Evolutionary conservation across 2,329 filamentous ascomycete species (phyloP).

Genomic region (Ascochyta fabae): DNA sequence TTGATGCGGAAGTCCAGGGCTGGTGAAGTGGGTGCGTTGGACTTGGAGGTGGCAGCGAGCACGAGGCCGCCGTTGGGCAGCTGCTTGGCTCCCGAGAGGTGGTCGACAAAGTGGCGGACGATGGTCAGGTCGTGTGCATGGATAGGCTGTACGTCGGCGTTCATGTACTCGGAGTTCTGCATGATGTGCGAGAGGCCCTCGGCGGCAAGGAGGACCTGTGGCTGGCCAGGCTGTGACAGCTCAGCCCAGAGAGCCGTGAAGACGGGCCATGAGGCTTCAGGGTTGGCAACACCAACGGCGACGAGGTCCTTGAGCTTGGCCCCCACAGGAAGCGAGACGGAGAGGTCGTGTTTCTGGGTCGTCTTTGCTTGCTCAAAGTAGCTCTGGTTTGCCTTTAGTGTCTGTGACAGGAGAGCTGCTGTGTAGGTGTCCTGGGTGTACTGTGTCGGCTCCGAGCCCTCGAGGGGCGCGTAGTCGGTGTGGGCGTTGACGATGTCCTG

Average conservation of each 20-base stretch:
- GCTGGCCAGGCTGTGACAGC: conserved; percentile 65
- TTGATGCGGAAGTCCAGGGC: conserved; percentile 73
- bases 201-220: conserved; percentile 74
- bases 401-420: conserved; percentile 74
- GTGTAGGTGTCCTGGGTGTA: conserved; percentile 84
- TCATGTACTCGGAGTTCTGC: conserved; percentile 76
- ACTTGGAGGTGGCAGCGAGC: conserved; percentile 74
- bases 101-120: conserved; percentile 74
- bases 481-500: conserved; percentile 81
- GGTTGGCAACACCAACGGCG: conserved; percentile 72
- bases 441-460: conserved; percentile 57
- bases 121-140: conserved; percentile 86
- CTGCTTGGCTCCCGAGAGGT: conserved; percentile 60
- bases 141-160: conserved; percentile 72
- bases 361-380: conserved; percentile 64
- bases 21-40: conserved; percentile 69
- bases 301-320: conserved; percentile 72
- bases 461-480: conserved; percentile 78
- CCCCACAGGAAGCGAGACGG: conserved; percentile 63
- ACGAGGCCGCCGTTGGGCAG: conserved; percentile 79
- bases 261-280: conserved; percentile 78
- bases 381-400: conserved; percentile 72
- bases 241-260: conserved; percentile 85
- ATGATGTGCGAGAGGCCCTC: conserved; percentile 86
- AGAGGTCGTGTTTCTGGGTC: conserved; percentile 63